Percentiles rank a stretch among this genome's conserved stretches.
Evolutionary conservation across 495 filamentous ascomycete genomes (phyloP).

Genomic region (Rhypophila decipiens): DNA sequence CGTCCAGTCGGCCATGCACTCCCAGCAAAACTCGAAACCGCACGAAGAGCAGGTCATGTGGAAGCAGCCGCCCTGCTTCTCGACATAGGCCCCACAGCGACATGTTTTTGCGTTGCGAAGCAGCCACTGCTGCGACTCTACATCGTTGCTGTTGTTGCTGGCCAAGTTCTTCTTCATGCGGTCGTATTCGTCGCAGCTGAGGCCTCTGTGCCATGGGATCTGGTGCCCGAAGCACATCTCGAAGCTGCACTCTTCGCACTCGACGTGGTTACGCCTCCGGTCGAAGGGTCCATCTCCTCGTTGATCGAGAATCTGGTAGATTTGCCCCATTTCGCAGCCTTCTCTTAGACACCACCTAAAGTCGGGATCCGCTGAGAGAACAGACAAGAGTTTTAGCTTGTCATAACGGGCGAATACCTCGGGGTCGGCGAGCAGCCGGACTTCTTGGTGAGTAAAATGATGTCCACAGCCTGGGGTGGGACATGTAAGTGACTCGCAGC

Average conservation of each 20-base stretch:
- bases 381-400: conserved; percentile 9
- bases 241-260: conserved; percentile 30
- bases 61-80: conserved; percentile 12
- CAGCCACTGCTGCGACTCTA: conserved; percentile 5
- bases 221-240: conserved; percentile 32
- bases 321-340: conserved; percentile 31
- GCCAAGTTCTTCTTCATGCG: too few relatives aligned
- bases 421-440: conserved; percentile 1
- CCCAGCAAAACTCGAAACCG: conserved; percentile 19
- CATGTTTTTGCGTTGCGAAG: conserved; percentile 7
- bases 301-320: conserved; percentile 17
- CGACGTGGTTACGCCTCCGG: conserved; percentile 18
- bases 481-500: conserved; percentile 3
- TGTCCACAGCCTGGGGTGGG: conserved; percentile 7
- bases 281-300: conserved; percentile 6
- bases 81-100: conserved; percentile 6
- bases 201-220: conserved; percentile 30
- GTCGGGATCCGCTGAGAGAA: conserved; percentile 24
- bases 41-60: conserved; percentile 16
- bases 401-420: conserved; percentile 18
- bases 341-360: conserved; percentile 33
- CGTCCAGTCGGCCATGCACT: conserved; percentile 12
- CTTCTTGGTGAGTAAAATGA: conserved; percentile 7
- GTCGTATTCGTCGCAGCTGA: conserved; percentile 33
- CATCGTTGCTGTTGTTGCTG: too few relatives aligned